phyloP scores from a whole-genome alignment of 208 protist genomes.

The Naegleria gruberi region DNA sequence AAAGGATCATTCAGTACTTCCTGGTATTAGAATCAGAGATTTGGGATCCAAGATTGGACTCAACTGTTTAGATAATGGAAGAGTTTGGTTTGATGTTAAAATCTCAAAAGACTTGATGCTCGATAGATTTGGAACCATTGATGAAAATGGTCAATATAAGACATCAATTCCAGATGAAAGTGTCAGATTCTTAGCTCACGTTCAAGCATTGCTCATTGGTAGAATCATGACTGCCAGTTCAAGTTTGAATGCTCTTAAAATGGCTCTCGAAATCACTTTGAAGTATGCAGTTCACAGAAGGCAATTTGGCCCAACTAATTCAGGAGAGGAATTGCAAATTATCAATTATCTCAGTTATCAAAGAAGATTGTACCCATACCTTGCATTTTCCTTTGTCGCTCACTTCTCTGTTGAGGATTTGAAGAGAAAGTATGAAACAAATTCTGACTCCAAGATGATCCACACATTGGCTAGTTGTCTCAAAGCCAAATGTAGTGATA shows the following conservation, averaged over 20 bases:
- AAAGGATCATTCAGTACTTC: conserved; percentile 24
- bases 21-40: conserved; percentile 16
- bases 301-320: neutral
- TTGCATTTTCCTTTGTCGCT: neutral
- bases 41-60: conserved; percentile 15
- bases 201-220: neutral
- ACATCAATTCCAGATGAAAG: neutral
- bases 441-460: neutral
- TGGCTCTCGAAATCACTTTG: neutral
- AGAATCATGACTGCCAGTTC: neutral
- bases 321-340: neutral
- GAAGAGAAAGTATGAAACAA: neutral
- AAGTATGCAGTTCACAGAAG: neutral
- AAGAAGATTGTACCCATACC: neutral
- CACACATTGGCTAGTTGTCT: neutral
- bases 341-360: neutral
- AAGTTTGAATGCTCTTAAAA: neutral
- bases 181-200: neutral
- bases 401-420: neutral
- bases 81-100: conserved; percentile 26
- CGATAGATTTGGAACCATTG: conserved; percentile 26
- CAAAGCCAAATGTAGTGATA: neutral
- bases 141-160: conserved; percentile 23
- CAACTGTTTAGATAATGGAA: conserved; percentile 20
- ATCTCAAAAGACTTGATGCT: conserved; percentile 32